Conservation (phyloP, 2,329 filamentous ascomycete genomes). For the Ophiostoma montium region DNA sequence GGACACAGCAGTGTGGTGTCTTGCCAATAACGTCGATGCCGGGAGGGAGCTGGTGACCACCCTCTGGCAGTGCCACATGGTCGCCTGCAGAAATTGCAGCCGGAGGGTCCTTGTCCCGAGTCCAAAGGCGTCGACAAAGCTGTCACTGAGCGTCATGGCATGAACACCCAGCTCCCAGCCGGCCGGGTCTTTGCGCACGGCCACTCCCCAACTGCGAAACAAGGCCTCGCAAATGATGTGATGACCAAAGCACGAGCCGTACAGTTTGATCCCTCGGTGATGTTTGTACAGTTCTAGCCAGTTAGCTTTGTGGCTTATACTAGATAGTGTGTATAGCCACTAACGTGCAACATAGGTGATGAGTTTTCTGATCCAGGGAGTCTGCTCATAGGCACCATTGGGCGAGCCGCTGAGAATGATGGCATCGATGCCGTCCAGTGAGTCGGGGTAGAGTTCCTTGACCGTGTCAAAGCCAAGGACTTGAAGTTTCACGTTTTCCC, state of each 20-base stretch:
- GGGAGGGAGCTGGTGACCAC: slow-evolving; percentile 4
- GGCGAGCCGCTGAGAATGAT: slow-evolving; percentile 26
- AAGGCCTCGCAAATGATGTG: slow-evolving; percentile 26
- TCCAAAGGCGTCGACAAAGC: background rate
- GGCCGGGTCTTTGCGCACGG: slow-evolving; percentile 16
- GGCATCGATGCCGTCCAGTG: slow-evolving; percentile 19
- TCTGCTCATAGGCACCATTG: slow-evolving; percentile 19
- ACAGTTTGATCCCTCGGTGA: slow-evolving; percentile 21
- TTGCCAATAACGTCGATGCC: slow-evolving; percentile 15
- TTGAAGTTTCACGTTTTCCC: background rate
- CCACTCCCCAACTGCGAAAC: slow-evolving; percentile 18
- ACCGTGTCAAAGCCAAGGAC: background rate
- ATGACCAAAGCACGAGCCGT: slow-evolving; percentile 30
- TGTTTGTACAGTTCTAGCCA: slow-evolving; percentile 16
- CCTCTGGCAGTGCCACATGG: background rate
- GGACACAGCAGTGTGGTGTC: slow-evolving; percentile 21
- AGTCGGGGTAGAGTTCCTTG: slow-evolving; percentile 17
- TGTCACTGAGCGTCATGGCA: slow-evolving; percentile 9
- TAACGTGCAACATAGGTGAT: slow-evolving; percentile 12
- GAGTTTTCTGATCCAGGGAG: slow-evolving; percentile 14
- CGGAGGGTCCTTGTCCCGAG: background rate
- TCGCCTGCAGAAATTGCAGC: background rate
- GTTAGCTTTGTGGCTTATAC: background rate
- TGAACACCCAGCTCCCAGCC: slow-evolving; percentile 22
- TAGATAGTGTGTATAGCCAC: background rate